Base-by-base conservation (phyloP, 2,329 filamentous ascomycete genomes). In the Periconia macrospinosa region DNA sequence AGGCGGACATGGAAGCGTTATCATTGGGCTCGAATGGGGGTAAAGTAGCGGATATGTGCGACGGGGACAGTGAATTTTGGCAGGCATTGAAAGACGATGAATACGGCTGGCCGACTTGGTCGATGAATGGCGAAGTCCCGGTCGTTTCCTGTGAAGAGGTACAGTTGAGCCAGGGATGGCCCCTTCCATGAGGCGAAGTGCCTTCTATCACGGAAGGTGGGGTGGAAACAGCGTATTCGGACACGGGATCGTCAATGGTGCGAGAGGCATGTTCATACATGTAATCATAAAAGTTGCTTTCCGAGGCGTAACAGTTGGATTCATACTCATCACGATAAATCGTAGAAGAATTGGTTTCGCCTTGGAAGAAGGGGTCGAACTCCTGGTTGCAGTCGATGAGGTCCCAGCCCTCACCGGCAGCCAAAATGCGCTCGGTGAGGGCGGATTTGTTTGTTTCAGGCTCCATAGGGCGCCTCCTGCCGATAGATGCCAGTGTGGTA, bases 181-280 rank as follows among this genome's bases (percentile, higher is more conserved):
- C 56, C 15, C 64, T 64, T 20, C 55, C 57, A 19, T 64, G 59
- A 3, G 67, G 68, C 9, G 63, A 65, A 14, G 58, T 58, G 13
- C 55, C 67, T 18, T 64, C 70, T 15, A 59, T 48, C 7, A 69
- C 50, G 8, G 70, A 73, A 5, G 65, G 61, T 8, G 70, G 62
- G 30, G 58, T 66, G 1, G 69, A 72, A 15, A 63, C 52, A 5
- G 56, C 62, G 50, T 66, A 68, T 17, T 68, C 65, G 42, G 65
- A 65, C 2, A 63, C 59, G 1, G 61, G 58, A 15, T 55, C 65
- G 13, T 68, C 66, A 13, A 14, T 37, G 17, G 56, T 27, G 8
- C 57, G 19, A 70, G 44, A 14, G 67, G 71, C 10, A 59, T 53
- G 30, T 67, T 57, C 19, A 62, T 61, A 8, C 66, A 71, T 30